These are phyloP conservation scores for Hansenula sp. DNA, from an alignment of 1,139 yeast genomes.

Conservation along the genomic window DNA sequence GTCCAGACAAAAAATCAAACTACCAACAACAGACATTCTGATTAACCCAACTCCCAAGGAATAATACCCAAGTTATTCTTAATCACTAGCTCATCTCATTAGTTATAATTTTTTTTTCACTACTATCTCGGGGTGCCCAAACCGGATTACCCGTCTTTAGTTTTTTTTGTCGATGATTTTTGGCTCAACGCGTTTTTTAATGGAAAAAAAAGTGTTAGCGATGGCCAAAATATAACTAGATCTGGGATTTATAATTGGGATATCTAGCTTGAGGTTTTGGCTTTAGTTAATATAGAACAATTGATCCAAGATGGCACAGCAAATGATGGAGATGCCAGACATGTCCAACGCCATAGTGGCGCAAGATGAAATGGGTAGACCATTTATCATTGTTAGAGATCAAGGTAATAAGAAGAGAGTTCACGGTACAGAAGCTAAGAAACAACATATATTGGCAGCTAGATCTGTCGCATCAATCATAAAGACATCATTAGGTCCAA, in stretches of 20 bases:
- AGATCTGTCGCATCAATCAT: constrained; percentile 91
- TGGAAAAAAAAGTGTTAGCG: constrained; percentile 1
- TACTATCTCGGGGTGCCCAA: too few species aligned
- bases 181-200: neutral
- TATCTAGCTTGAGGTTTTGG: too few species aligned
- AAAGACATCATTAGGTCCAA: constrained; percentile 90
- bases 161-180: too few species aligned
- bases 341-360: constrained; percentile 97
- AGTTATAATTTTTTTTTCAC: neutral
- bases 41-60: neutral
- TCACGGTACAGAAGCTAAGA: constrained; percentile 93
- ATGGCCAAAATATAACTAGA: neutral
- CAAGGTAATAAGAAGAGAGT: constrained; percentile 91
- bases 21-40: constrained; percentile 88
- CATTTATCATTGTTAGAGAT: constrained; percentile 94
- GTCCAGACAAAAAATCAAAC: constrained; percentile 87
- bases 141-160: too few species aligned
- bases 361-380: constrained; percentile 99
- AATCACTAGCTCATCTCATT: constrained; percentile 2
- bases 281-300: neutral
- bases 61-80: neutral
- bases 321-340: constrained; percentile 77
- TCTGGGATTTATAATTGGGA: too few species aligned
- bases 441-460: constrained; percentile 92
- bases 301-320: constrained; percentile 23